A percentile compares a stretch with the other conserved stretches of the same genome.
Evolutionary conservation across 1,284 basidiomycete species (phyloP).

Genomic region (Megacollybia platyphylla): DNA sequence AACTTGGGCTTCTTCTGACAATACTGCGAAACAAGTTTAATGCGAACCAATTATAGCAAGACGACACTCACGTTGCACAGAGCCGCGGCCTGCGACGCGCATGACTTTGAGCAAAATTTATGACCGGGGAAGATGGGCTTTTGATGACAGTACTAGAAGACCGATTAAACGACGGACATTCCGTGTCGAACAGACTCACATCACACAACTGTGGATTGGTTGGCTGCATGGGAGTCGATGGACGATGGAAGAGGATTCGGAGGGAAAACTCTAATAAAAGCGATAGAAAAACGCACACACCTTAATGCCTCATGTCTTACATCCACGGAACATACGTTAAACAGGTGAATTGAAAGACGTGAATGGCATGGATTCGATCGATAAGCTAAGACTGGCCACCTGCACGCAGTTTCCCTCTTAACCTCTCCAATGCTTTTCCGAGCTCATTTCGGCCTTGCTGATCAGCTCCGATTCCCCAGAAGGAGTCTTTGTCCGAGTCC

Average conservation of each 20-base stretch:
- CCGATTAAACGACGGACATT: not conserved
- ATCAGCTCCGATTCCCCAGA: conserved; percentile 57
- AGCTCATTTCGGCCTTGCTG: conserved; percentile 53
- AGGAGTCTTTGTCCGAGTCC: conserved; percentile 56
- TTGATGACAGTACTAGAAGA: conserved; percentile 35
- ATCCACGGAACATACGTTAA: not conserved
- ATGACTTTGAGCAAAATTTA: conserved; percentile 49
- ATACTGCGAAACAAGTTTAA: conserved; percentile 16
- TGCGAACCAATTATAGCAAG: conserved; percentile 13
- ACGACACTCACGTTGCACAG: conserved; percentile 7
- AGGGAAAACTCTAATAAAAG: not conserved
- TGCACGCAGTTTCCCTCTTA: conserved; percentile 34
- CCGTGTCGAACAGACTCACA: conserved; percentile 3
- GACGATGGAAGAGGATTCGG: not conserved
- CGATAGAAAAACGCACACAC: not conserved
- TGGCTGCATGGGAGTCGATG: not conserved
- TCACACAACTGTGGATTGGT: conserved; percentile 3
- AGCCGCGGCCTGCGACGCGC: conserved; percentile 35
- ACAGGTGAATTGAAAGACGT: not conserved
- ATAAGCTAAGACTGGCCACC: not conserved
- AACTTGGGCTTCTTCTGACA: conserved; percentile 39
- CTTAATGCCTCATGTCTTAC: not conserved
- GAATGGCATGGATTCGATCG: not conserved
- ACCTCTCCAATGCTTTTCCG: conserved; percentile 52
- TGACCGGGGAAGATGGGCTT: conserved; percentile 40